Evolutionary conservation across 768 basidiomycete genomes (phyloP).

Genomic region (Psilocybe sp.): DNA sequence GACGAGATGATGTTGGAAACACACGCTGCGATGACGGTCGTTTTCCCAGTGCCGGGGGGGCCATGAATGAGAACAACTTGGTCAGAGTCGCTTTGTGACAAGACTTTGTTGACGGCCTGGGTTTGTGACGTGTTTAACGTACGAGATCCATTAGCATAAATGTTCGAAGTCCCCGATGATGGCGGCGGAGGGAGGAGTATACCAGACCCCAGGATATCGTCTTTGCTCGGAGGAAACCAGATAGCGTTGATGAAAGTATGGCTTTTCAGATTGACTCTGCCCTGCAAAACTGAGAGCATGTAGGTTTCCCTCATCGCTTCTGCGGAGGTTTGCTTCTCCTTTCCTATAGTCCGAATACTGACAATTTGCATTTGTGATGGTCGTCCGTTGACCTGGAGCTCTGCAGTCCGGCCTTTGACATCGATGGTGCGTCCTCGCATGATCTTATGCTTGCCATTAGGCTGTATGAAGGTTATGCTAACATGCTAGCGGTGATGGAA

Average conservation of each 20-base stretch:
- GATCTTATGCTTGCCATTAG: not conserved
- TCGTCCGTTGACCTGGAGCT: slow-evolving; percentile 19
- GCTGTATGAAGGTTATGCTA: not conserved
- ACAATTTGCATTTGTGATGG: slow-evolving; percentile 30
- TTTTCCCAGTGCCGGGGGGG: slow-evolving; percentile 66
- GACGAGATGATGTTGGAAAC: slow-evolving; percentile 33
- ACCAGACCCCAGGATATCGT: slow-evolving; percentile 11
- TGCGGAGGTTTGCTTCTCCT: slow-evolving; percentile 44
- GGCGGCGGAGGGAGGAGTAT: not conserved
- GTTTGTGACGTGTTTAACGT: slow-evolving; percentile 34
- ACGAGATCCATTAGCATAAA: not conserved
- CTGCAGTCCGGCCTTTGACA: slow-evolving; percentile 34
- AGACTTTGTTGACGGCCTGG: slow-evolving; percentile 29
- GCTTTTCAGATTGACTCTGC: slow-evolving; percentile 20
- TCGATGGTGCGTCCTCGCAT: not conserved
- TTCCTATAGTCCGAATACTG: slow-evolving; percentile 37
- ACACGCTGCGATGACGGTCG: slow-evolving; percentile 55
- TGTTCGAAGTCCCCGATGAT: slow-evolving; percentile 13
- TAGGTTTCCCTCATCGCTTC: slow-evolving; percentile 30
- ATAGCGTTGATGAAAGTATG: slow-evolving; percentile 33
- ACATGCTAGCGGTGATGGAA: not conserved
- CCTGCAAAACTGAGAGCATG: slow-evolving; percentile 27
- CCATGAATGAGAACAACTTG: slow-evolving; percentile 40
- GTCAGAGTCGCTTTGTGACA: slow-evolving; percentile 26
- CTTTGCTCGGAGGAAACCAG: slow-evolving; percentile 24